phyloP scores from a whole-genome alignment of 306 rosid species.

The Abrus pulchellus region DNA sequence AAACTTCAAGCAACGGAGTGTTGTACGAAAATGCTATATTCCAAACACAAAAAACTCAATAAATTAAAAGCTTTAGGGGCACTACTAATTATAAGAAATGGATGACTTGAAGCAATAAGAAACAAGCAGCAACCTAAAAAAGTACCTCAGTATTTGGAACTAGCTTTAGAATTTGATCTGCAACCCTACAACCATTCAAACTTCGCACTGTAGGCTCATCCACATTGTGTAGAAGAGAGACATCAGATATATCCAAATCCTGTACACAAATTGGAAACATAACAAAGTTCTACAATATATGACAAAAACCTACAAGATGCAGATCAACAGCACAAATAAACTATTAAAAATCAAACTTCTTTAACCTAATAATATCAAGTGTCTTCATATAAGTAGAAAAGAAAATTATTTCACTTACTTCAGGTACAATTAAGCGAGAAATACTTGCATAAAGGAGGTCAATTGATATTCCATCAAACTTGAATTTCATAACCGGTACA shows the following conservation, averaged over 20 bases:
- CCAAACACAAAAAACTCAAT: not conserved
- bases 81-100: not conserved
- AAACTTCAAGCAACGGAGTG: constrained; percentile 85
- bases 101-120: not conserved
- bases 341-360: not conserved
- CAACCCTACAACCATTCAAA: constrained; percentile 98
- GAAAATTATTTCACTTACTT: constrained; percentile 58
- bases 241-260: constrained; percentile 87
- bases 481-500: constrained; percentile 95
- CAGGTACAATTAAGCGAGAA: constrained; percentile 82
- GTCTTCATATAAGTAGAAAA: not conserved
- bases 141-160: constrained; percentile 91
- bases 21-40: constrained; percentile 74
- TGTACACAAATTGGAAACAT: constrained; percentile 50
- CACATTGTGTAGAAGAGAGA: constrained; percentile 70
- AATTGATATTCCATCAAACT: constrained; percentile 84
- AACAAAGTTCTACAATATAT: constrained; percentile 23
- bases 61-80: not conserved
- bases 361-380: not conserved
- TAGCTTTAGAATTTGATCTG: constrained; percentile 96
- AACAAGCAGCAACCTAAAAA: not conserved
- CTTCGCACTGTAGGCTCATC: constrained; percentile 96
- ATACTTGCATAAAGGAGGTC: constrained; percentile 95
- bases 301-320: not conserved
- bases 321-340: not conserved